A percentile compares a stretch with the other conserved stretches of the same genome.
phyloP scores from a whole-genome alignment of 2,329 filamentous ascomycete genomes.

The Aspergillus pseudonomiae region DNA sequence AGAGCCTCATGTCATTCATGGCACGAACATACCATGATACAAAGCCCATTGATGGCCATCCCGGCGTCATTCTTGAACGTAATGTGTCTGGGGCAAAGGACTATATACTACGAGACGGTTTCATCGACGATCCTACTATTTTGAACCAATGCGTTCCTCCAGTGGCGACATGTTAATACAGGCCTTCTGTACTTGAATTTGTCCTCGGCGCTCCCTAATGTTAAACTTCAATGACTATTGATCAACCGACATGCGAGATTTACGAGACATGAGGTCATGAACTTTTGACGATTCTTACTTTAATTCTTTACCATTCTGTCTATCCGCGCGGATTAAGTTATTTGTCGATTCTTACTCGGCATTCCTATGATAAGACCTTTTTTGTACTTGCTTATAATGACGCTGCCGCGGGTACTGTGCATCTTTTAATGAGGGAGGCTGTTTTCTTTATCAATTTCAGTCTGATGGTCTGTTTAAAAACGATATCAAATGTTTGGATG shows the following conservation, averaged over 20 bases:
- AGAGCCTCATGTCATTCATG: constrained; percentile 10
- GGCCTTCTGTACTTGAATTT: not conserved
- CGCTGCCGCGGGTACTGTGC: not conserved
- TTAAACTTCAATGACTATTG: not conserved
- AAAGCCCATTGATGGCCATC: not conserved
- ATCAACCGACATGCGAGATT: not conserved
- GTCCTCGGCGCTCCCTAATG: not conserved
- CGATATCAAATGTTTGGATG: not conserved
- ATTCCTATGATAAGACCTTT: not conserved
- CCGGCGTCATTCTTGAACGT: not conserved
- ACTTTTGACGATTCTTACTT: not conserved
- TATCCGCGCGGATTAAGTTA: not conserved
- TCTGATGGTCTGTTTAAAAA: not conserved
- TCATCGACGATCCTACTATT: not conserved
- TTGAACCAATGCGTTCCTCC: not conserved
- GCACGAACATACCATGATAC: constrained; percentile 1
- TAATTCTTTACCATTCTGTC: not conserved
- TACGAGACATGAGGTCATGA: not conserved
- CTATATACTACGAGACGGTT: not conserved
- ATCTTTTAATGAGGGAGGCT: not conserved
- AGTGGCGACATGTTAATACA: not conserved
- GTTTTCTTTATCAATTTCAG: not conserved
- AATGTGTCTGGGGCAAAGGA: constrained; percentile 6
- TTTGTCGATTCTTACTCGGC: not conserved
- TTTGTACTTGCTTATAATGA: not conserved